Conservation (phyloP, 2,329 filamentous ascomycete species). For the Blastomyces emzantsi region DNA sequence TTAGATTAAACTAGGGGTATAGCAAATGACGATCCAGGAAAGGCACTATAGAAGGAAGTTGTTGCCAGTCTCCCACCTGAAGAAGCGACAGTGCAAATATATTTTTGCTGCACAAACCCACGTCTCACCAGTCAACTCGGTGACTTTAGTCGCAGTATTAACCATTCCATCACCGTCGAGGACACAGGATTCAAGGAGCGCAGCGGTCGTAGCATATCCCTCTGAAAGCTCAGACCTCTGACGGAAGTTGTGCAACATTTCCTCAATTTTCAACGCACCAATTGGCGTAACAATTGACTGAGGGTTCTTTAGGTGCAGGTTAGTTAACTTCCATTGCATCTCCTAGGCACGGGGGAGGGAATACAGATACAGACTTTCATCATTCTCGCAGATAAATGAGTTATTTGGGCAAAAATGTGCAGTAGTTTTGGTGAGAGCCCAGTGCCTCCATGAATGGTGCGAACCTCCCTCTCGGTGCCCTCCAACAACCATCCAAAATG, state of each 20-base stretch:
- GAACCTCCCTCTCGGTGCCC: slow-evolving; percentile 11
- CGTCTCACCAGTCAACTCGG: slow-evolving; percentile 13
- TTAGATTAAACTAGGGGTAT: neutral
- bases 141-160: slow-evolving; percentile 9
- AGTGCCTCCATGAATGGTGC: slow-evolving; percentile 14
- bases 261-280: slow-evolving; percentile 10
- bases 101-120: slow-evolving; percentile 15
- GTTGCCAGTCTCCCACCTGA: slow-evolving; percentile 8
- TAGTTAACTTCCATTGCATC: neutral
- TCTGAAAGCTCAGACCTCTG: slow-evolving; percentile 16
- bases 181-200: slow-evolving; percentile 13
- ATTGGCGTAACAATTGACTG: slow-evolving; percentile 7
- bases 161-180: slow-evolving; percentile 14
- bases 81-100: slow-evolving; percentile 15
- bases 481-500: neutral
- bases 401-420: slow-evolving; percentile 16
- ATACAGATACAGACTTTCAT: neutral
- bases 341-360: neutral
- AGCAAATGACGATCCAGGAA: neutral
- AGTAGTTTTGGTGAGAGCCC: slow-evolving; percentile 14
- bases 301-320: neutral
- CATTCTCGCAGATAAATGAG: slow-evolving; percentile 9
- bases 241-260: slow-evolving; percentile 10
- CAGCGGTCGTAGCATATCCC: slow-evolving; percentile 6
- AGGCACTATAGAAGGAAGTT: neutral